Evolutionary conservation across 139 green algal genomes (phyloP), one percentile per base, ranked within the genome.

Genomic region (Chlorella sp.): DNA sequence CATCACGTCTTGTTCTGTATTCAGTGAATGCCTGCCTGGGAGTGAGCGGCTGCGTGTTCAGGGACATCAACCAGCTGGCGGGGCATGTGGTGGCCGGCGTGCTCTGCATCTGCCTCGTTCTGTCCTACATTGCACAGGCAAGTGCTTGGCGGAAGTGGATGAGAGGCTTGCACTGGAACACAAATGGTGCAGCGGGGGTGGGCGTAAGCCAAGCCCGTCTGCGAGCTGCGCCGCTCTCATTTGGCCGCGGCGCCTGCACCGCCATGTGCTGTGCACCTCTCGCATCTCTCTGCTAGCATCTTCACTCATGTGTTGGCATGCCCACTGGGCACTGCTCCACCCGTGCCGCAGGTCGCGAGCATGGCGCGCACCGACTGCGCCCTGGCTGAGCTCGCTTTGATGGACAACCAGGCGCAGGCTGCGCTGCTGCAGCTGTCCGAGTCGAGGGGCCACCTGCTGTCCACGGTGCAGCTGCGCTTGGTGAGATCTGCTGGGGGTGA

Each of bases 291-390:
- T n/a, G n/a, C n/a, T n/a, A n/a, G n/a, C n/a, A n/a, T n/a, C n/a
- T n/a, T n/a, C n/a, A n/a, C n/a, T n/a, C n/a, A n/a, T n/a, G n/a
- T n/a, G n/a, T n/a, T n/a, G n/a, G n/a, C n/a, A n/a, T 51, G 44
- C 44, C 44, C 44, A 51, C 44, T n/a, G n/a, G n/a, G 20, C 26
- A 28, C 63, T 38, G 28, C 63, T 38, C 9, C 17, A 2, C 23
- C 1, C 60, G 30, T 30, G 28, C 30, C 28, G 63, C 64, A 71
- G 64, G 64, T 71, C 30, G 64, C 18, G 21, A 44, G 69, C 36
- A 47, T 36, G 39, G 70, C 70, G 39, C 70, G 39, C 39, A 36
- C 39, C 39, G 70, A 78, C 70, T 78, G 70, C 70, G 70, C 70
- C 25, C 26, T 78, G 12, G 70, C 70, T 16, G 39, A 78, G 70